These are phyloP conservation scores for Drechslerella coelobrocha DNA, from an alignment of 2,329 filamentous ascomycete genomes.

Conservation along the genomic window DNA sequence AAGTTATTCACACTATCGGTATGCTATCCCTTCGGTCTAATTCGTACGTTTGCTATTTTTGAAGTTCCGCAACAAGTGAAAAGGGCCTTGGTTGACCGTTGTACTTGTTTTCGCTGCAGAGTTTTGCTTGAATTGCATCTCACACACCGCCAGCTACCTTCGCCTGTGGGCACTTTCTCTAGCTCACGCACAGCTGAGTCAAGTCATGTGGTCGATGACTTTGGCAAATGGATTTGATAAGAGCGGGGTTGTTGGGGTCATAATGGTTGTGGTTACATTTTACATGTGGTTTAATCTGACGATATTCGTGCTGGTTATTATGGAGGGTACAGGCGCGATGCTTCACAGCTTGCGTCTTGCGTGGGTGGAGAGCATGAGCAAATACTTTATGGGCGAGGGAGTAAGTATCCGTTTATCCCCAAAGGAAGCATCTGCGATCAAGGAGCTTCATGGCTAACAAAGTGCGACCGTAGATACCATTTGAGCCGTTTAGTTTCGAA, in stretches of 20 bases:
- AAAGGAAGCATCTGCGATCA: too few species aligned
- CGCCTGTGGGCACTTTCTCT: conserved; percentile 97
- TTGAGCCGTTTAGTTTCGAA: conserved; percentile 88
- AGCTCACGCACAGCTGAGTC: conserved; percentile 95
- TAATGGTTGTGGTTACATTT: conserved; percentile 83
- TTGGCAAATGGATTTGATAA: conserved; percentile 75
- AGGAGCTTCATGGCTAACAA: conserved; percentile 15
- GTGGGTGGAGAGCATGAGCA: conserved; percentile 98
- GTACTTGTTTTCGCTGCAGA: conserved; percentile 63
- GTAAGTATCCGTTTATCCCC: conserved; percentile 25
- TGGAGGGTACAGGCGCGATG: conserved; percentile 97
- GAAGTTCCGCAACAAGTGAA: too few species aligned
- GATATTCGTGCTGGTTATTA: conserved; percentile 80
- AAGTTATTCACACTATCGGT: conserved; percentile 98
- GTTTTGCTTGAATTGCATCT: conserved; percentile 99
- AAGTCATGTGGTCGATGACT: conserved; percentile 97
- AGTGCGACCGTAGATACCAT: conserved; percentile 65
- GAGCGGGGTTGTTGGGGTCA: conserved; percentile 72
- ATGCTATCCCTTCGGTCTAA: conserved; percentile 59
- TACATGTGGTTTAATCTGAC: conserved; percentile 88
- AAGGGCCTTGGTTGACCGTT: background rate
- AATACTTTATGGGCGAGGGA: conserved; percentile 62
- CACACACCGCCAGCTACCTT: conserved; percentile 96
- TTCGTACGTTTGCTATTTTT: background rate
- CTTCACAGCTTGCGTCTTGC: conserved; percentile 88